Evolutionary conservation across 441 rosid genomes (phyloP).

Genomic region (Metrosideros polymorpha): DNA sequence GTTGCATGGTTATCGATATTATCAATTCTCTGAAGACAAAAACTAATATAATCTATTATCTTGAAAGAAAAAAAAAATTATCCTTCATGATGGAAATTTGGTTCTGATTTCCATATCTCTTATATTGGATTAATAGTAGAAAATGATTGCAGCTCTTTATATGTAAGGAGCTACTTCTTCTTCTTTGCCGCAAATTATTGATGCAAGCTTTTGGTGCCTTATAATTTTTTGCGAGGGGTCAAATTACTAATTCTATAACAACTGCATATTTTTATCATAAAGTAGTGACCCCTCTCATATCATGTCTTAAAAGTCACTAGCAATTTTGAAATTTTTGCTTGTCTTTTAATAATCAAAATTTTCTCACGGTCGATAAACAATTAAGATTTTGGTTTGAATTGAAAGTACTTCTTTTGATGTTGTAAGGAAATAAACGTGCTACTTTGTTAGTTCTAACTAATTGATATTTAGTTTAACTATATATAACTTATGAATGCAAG

Average conservation of each 20-base stretch:
- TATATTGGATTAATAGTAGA: background rate
- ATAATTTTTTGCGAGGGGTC: background rate
- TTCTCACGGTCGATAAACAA: background rate
- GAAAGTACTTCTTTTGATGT: background rate
- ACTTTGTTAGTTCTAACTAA: background rate
- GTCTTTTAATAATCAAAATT: background rate
- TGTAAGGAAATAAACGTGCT: background rate
- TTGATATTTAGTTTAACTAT: background rate
- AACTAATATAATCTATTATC: background rate
- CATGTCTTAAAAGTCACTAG: background rate
- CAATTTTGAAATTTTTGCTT: background rate
- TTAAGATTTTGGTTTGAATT: background rate
- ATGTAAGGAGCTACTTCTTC: background rate
- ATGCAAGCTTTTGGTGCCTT: background rate
- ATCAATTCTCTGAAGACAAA: background rate
- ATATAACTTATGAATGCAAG: background rate
- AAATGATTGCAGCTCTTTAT: background rate
- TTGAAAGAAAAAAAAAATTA: background rate
- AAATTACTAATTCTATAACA: background rate
- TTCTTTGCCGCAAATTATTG: background rate
- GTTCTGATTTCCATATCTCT: background rate
- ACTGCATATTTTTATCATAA: background rate
- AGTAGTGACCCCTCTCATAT: background rate
- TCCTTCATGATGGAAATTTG: background rate
- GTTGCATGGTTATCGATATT: background rate